Evolutionary conservation across 2,329 filamentous ascomycete species (phyloP).

Genomic region (Lasiodiplodia sp.): DNA sequence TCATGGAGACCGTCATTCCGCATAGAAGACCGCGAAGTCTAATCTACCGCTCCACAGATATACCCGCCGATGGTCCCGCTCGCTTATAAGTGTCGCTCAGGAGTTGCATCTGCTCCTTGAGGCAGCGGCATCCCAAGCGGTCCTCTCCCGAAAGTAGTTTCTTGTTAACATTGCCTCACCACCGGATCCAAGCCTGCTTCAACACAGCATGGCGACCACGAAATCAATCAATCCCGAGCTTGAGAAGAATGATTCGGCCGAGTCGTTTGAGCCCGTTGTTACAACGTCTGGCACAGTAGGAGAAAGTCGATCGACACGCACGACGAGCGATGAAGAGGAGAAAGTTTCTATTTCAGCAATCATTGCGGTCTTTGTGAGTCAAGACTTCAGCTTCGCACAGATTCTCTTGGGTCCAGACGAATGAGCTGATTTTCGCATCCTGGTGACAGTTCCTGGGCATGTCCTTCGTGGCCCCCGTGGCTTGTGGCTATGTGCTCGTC

Average conservation of each 20-base stretch:
- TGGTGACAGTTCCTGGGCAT: conserved; percentile 34
- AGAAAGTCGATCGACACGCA: neutral
- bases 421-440: neutral
- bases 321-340: neutral
- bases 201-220: conserved; percentile 2
- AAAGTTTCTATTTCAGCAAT: conserved; percentile 20
- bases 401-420: neutral
- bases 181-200: neutral
- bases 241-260: conserved; percentile 1
- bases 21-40: neutral
- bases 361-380: conserved; percentile 25
- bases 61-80: conserved; percentile 1
- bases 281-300: neutral
- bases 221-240: neutral
- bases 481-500: conserved; percentile 36
- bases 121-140: neutral
- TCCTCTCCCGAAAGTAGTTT: neutral
- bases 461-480: conserved; percentile 36
- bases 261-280: neutral
- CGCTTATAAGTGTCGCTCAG: neutral
- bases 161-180: neutral
- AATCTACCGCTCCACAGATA: conserved; percentile 6
- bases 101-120: neutral
- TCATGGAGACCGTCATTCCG: conserved; percentile 1
- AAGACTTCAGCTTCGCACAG: neutral